Evolutionary conservation across 1,139 yeast species (phyloP).

Genomic region (Kodamaea suecica): DNA sequence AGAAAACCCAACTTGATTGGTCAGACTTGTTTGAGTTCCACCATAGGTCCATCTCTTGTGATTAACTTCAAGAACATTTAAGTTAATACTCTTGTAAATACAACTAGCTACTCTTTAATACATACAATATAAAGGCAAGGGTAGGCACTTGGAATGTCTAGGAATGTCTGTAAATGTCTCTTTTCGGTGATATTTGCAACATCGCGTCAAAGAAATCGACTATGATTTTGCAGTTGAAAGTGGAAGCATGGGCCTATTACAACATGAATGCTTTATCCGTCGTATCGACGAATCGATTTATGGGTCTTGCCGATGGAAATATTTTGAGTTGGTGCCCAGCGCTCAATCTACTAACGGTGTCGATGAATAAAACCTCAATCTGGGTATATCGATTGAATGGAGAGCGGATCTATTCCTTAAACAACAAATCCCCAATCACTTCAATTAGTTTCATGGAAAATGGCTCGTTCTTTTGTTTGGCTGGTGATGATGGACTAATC

Average conservation of each 20-base stretch:
- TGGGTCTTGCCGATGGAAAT: constrained; percentile 41
- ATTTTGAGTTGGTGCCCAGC: constrained; percentile 55
- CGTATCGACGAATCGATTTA: constrained; percentile 20
- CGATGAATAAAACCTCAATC: constrained; percentile 46
- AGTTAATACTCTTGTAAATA: constrained; percentile 6
- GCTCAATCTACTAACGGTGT: constrained; percentile 50
- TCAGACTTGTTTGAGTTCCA: constrained; percentile 63
- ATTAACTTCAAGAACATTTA: constrained; percentile 43
- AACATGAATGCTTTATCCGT: not conserved
- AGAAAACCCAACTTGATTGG: constrained; percentile 73
- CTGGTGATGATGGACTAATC: constrained; percentile 44
- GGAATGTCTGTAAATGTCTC: too few species aligned
- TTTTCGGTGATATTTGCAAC: too few species aligned
- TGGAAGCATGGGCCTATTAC: too few species aligned
- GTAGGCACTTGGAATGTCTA: too few species aligned
- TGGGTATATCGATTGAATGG: constrained; percentile 57
- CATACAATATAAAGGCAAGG: too few species aligned
- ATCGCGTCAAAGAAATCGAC: too few species aligned
- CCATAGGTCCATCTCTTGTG: constrained; percentile 79
- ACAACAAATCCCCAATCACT: constrained; percentile 33
- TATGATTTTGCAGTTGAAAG: too few species aligned
- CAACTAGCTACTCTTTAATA: too few species aligned
- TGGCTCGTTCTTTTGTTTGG: constrained; percentile 43
- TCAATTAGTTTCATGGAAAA: constrained; percentile 34
- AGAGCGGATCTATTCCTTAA: constrained; percentile 51